Evolutionary conservation across 805 yeast species (phyloP).

Genomic region (Torulaspora franciscae): DNA sequence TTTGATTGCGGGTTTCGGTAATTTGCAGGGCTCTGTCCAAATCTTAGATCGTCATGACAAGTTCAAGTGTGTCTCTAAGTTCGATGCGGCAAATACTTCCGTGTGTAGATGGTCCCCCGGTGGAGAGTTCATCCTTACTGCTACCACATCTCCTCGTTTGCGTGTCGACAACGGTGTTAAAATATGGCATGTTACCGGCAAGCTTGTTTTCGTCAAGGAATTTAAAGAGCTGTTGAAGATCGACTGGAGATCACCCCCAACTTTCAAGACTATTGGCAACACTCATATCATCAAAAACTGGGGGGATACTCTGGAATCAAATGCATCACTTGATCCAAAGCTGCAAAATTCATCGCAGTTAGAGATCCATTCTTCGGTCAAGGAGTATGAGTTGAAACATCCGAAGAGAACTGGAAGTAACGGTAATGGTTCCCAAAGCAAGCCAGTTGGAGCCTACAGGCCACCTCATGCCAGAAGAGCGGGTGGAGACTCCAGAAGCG

Average conservation of each 20-base stretch:
- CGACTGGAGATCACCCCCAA: conserved; percentile 67
- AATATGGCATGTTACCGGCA: conserved; percentile 89
- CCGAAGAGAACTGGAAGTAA: conserved; percentile 31
- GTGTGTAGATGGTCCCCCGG: conserved; percentile 98
- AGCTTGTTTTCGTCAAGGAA: conserved; percentile 70
- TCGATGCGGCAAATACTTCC: conserved; percentile 92
- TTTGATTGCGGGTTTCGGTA: conserved; percentile 95
- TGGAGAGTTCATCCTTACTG: conserved; percentile 87
- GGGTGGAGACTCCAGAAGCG: conserved; percentile 27
- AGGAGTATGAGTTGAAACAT: conserved; percentile 43
- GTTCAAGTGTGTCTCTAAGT: conserved; percentile 70
- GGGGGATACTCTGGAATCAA: conserved; percentile 29
- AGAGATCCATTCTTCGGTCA: conserved; percentile 65
- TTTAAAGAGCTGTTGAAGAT: conserved; percentile 76
- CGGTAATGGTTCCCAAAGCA: conserved; percentile 36
- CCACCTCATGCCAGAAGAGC: conserved; percentile 92
- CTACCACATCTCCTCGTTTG: conserved; percentile 94
- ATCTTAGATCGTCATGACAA: conserved; percentile 87
- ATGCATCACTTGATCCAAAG: conserved; percentile 50
- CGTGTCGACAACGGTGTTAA: conserved; percentile 94
- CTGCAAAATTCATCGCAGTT: conserved; percentile 43
- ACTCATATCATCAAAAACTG: conserved; percentile 34
- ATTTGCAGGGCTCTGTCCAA: conserved; percentile 93
- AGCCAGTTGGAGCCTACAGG: conserved; percentile 85
- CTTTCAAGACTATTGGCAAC: conserved; percentile 27